Evolutionary conservation across 768 basidiomycete genomes (phyloP).

Genomic region (Phlegmacium glaucopus): DNA sequence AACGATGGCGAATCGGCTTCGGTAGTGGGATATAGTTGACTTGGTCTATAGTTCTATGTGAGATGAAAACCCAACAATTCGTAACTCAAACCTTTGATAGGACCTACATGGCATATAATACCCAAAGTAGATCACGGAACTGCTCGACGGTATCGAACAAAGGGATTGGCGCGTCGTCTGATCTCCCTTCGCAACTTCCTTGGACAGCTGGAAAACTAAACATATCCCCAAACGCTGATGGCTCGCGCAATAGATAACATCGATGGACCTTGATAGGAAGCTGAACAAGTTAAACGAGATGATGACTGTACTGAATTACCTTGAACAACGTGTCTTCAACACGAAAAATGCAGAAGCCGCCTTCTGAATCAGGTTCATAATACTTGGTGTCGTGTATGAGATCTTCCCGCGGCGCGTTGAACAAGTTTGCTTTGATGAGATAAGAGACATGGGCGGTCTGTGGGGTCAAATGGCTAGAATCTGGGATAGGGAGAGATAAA

Average conservation of each 20-base stretch:
- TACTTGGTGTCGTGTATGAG: conserved; percentile 30
- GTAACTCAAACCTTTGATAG: no score
- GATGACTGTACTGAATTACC: conserved; percentile 32
- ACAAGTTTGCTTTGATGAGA: conserved; percentile 16
- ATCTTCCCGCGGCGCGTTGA: conserved; percentile 12
- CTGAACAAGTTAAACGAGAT: neutral
- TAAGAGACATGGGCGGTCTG: conserved; percentile 15
- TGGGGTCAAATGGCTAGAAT: conserved; percentile 8
- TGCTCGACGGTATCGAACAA: conserved; percentile 41
- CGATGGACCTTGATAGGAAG: conserved; percentile 34
- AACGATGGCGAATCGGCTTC: conserved; percentile 22
- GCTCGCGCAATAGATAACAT: conserved; percentile 37
- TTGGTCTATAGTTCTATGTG: conserved; percentile 25
- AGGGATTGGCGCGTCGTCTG: conserved; percentile 30
- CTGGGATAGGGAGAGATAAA: conserved; percentile 4
- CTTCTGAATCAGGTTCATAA: conserved; percentile 30
- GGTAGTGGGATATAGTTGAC: conserved; percentile 30
- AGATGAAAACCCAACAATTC: neutral
- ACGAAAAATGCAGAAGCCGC: conserved; percentile 57
- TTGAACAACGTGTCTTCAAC: conserved; percentile 64
- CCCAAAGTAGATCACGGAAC: conserved; percentile 49
- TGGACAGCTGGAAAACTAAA: conserved; percentile 30
- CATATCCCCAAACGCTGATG: conserved; percentile 42
- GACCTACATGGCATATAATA: conserved; percentile 44
- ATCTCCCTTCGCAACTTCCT: conserved; percentile 21